phyloP scores from a whole-genome alignment of 768 basidiomycete species.

The Lentinula raphanica region DNA sequence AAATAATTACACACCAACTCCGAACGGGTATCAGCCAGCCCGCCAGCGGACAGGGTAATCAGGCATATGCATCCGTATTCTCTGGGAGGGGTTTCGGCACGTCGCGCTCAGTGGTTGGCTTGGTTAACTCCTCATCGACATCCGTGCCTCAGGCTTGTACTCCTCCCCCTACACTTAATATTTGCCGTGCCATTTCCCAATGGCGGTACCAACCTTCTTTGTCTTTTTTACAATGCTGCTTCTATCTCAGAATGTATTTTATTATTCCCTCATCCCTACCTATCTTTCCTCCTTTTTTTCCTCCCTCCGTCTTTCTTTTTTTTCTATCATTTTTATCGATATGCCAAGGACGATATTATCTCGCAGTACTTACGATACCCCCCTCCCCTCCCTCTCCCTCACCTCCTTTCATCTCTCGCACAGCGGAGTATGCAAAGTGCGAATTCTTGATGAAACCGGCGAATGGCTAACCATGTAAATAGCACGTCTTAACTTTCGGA shows the following conservation, averaged over 20 bases:
- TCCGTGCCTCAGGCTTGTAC: conserved; percentile 15
- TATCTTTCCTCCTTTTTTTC: conserved; percentile 4
- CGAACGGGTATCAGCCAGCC: conserved; percentile 46
- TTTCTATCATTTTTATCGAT: conserved; percentile 33
- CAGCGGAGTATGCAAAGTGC: neutral
- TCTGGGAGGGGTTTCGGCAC: neutral
- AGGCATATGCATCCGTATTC: neutral
- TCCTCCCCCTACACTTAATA: conserved; percentile 14
- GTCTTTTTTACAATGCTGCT: conserved; percentile 8
- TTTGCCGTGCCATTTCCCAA: conserved; percentile 16
- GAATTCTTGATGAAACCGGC: neutral
- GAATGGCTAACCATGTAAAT: neutral
- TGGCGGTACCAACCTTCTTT: conserved; percentile 18
- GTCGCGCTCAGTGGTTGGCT: too few species aligned
- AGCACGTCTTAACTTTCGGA: neutral
- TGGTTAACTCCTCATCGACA: neutral
- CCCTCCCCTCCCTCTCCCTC: too few species aligned
- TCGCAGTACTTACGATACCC: conserved; percentile 61
- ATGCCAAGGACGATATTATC: conserved; percentile 57
- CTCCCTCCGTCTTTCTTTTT: neutral
- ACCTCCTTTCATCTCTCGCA: neutral
- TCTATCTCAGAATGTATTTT: conserved; percentile 3
- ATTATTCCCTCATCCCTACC: conserved; percentile 18
- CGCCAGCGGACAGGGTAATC: conserved; percentile 45
- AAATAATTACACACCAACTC: conserved; percentile 27